Conservation (phyloP, 192 early-diverging fungal genomes). For the Funneliformis mosseae region DNA sequence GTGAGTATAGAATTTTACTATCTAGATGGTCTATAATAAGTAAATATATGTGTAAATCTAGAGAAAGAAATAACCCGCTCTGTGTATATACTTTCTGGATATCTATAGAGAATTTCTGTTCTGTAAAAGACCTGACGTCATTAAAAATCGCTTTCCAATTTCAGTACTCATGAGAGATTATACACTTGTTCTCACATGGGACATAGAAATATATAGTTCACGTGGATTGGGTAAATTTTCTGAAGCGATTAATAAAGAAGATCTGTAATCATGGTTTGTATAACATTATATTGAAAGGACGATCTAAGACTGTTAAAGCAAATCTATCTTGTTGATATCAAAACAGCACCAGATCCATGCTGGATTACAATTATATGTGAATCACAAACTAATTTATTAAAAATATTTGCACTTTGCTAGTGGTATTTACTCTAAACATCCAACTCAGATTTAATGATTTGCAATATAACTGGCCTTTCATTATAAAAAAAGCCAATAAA, state of each 20-base stretch:
- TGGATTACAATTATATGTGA: no score
- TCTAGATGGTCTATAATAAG: constrained; percentile 1
- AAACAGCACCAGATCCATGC: no score
- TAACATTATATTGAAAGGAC: neutral
- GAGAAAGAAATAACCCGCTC: neutral
- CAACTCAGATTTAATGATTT: constrained; percentile 17
- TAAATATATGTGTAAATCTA: neutral
- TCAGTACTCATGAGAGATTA: no score
- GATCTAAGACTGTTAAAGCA: constrained; percentile 9
- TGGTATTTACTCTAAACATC: neutral
- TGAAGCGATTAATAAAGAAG: neutral
- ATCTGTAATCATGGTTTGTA: neutral
- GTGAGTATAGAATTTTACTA: constrained; percentile 8
- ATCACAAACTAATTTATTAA: no score
- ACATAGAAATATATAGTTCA: no score
- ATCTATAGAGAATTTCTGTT: neutral
- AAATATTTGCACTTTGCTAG: no score
- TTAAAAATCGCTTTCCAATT: neutral
- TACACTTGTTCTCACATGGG: no score
- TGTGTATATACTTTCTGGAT: constrained; percentile 14
- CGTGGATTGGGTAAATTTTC: neutral
- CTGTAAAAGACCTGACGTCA: neutral
- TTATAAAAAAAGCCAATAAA: no score
- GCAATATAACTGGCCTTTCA: constrained; percentile 14
- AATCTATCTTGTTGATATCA: no score